Evolutionary conservation across 2,329 filamentous ascomycete species (phyloP), one percentile per base, ranked within the genome.

Genomic region (Colletotrichum godetiae): DNA sequence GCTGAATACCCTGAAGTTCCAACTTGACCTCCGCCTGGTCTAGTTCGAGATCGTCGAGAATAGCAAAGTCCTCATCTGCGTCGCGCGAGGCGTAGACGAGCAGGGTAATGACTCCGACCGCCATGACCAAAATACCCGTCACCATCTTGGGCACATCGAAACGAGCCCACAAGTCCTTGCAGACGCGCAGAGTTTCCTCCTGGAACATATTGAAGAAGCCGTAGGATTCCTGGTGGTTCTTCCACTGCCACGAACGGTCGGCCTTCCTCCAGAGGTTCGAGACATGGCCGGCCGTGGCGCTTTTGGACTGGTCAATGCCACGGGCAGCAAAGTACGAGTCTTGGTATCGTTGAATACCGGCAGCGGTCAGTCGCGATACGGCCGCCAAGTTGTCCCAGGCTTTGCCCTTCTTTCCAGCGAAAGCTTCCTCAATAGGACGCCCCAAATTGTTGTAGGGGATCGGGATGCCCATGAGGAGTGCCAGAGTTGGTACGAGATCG

Each of bases 401-500:
- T 42, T 90, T 88, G 35, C 93, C 93, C 27, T 89, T 87, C 1
- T 85, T 82, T 1, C 94, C 94, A 22, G 92, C 88, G 82, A 99
- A 99, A 3, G 95, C 95, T 82, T 99, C 97, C 76, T 97, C 94
- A 74, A 99, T 98, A 0, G 97, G 97, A 7, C 90, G 92, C 63
- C 97, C 97, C 7, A 99, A 89, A 80, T 97, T 99, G 82, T 98
- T 99, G 86, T 95, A 99, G 0, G 97, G 97, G 74, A 99, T 95
- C 0, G 97, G 96, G 74, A 98, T 89, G 10, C 97, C 97, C 1
- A 99, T 87, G 0, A 99, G 88, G 46, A 99, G 87, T 0, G 96
- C 92, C 35, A 99, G 84, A 0, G 97, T 99, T 5, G 97, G 96
- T 2, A 99, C 97, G 13, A 99, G 88, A 81, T 99, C 97, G 76